Evolutionary conservation across 805 yeast genomes (phyloP).

Genomic region (Lipomyces lipofer): DNA sequence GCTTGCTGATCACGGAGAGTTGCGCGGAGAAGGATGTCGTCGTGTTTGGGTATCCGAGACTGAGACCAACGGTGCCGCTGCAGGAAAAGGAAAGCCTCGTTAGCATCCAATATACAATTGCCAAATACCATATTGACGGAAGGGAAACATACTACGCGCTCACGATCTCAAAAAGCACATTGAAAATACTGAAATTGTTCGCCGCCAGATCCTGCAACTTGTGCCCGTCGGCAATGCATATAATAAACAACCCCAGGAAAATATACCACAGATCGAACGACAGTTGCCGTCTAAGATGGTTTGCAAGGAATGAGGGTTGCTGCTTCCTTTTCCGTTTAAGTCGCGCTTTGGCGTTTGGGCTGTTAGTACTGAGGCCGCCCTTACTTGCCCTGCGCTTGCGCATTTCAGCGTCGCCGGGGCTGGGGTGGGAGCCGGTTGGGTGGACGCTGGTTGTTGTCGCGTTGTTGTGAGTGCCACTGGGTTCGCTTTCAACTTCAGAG

Average conservation of each 20-base stretch:
- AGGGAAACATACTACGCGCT: conserved; percentile 63
- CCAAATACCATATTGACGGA: background rate
- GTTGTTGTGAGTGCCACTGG: background rate
- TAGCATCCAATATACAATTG: background rate
- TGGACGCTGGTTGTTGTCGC: background rate
- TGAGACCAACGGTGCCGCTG: conserved; percentile 94
- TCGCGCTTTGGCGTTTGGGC: conserved; percentile 30
- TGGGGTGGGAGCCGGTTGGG: background rate
- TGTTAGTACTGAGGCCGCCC: background rate
- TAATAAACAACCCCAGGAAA: conserved; percentile 77
- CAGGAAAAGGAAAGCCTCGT: background rate
- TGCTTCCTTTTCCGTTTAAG: conserved; percentile 37
- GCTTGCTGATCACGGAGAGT: conserved; percentile 71
- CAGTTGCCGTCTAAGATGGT: conserved; percentile 87
- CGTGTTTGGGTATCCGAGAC: conserved; percentile 74
- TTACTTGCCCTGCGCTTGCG: conserved; percentile 3
- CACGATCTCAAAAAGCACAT: conserved; percentile 79
- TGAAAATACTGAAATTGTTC: conserved; percentile 64
- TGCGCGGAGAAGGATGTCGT: conserved; percentile 71
- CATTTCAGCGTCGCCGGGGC: background rate
- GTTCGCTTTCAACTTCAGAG: conserved; percentile 17
- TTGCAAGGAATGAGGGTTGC: conserved; percentile 67
- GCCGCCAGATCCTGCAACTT: conserved; percentile 49
- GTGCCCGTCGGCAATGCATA: conserved; percentile 81
- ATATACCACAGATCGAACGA: conserved; percentile 95